Percentiles rank a stretch among this genome's conserved stretches.
Conservation (phyloP, 1,284 basidiomycete species). For the Dichomitus squalens region DNA sequence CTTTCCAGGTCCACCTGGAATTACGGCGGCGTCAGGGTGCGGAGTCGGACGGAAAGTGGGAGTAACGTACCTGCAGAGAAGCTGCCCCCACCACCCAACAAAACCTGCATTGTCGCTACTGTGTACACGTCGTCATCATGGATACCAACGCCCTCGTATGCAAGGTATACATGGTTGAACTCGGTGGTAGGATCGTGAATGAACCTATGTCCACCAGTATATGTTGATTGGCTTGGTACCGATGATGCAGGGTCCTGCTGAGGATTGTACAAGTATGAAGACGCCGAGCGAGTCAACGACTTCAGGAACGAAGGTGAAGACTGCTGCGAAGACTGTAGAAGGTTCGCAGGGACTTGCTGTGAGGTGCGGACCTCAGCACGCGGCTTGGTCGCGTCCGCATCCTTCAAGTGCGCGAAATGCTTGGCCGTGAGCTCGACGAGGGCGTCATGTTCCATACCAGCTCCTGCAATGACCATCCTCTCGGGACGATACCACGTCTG, state of each 20-base stretch:
- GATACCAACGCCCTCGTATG: constrained; percentile 91
- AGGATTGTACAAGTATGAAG: constrained; percentile 63
- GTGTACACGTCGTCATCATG: constrained; percentile 95
- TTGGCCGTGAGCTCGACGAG: constrained; percentile 85
- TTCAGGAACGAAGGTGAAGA: constrained; percentile 61
- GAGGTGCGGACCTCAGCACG: constrained; percentile 31
- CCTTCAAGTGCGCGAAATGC: constrained; percentile 73
- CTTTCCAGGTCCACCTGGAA: constrained; percentile 89
- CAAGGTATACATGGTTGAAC: constrained; percentile 93
- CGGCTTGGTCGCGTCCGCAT: constrained; percentile 39
- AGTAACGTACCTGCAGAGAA: constrained; percentile 82
- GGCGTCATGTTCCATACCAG: constrained; percentile 89
- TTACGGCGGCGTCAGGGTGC: constrained; percentile 15
- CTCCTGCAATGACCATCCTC: constrained; percentile 92
- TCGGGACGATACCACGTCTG: constrained; percentile 91
- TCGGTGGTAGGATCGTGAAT: constrained; percentile 72
- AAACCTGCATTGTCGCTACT: constrained; percentile 92
- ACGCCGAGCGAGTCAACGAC: constrained; percentile 70
- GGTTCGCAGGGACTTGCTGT: constrained; percentile 30
- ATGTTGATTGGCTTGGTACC: constrained; percentile 54
- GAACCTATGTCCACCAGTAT: constrained; percentile 86
- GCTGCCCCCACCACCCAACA: constrained; percentile 93
- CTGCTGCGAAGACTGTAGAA: constrained; percentile 54
- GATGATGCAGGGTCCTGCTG: constrained; percentile 32
- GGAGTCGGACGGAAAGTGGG: background rate